Evolutionary conservation across 345 rosid species (phyloP), one percentile per base, ranked within the genome.

Genomic region (Citrus glauca): DNA sequence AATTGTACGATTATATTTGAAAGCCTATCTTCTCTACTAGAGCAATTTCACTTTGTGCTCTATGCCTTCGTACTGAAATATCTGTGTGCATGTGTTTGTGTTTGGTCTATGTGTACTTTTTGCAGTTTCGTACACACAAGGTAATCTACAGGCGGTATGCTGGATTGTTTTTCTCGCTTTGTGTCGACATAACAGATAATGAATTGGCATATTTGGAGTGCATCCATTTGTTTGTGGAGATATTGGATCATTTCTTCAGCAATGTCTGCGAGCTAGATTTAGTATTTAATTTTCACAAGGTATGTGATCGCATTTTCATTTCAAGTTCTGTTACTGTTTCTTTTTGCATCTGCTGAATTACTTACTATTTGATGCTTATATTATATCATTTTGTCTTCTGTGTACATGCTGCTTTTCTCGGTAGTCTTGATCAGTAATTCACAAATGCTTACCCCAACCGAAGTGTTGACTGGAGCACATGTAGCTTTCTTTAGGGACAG

Each of bases 181-280:
- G 99, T 42, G 99, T 95, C n/a, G 99, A 95, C 74, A 95, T 95
- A 75, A 95, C 97, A 0, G 99, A 95, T 78, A 95, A 93, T 60
- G 99, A 95, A 77, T 82, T 95, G 87, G 99, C 97, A 53, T 93
- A 95, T 84, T 77, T 95, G 78, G 99, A 95, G 87, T 85, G 93
- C 85, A 93, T 95, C 79, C 99, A 95, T 85, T 83, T 95, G 80
- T 95, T 95, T 82, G 99, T 95, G 79, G 99, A 95, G 89, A 92
- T 95, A 37, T 81, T 95, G 85, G 99, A 95, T 79, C 99, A 95
- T 89, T 95, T 95, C 92, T 95, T 95, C 89, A 95, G 99, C 94
- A 95, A 93, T 74, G 99, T 95, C 48, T 95, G 99, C 72, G 99
- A 95, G 85, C 93, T 95, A 19, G 99, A 95, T 85, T 87, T 95